phyloP scores from a whole-genome alignment of 202 grass and related monocot species.

The Dendrocalamus latiflorus region DNA sequence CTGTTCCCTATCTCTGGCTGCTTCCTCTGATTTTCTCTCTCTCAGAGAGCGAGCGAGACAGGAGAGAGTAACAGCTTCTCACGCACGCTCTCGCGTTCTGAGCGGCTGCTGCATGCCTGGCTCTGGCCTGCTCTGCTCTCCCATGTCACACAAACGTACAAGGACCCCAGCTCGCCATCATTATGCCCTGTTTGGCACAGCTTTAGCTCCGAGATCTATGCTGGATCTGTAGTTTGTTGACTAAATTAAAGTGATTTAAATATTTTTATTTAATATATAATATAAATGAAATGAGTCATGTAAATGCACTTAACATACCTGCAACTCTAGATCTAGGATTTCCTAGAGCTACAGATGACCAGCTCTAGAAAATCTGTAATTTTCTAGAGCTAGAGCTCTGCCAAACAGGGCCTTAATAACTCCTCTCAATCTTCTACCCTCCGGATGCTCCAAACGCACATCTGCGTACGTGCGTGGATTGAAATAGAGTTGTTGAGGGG shows the following conservation, averaged over 20 bases:
- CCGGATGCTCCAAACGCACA: not conserved
- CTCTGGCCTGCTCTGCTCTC: not conserved
- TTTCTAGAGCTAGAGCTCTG: too few relatives aligned
- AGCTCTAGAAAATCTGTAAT: too few relatives aligned
- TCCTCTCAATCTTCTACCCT: not conserved
- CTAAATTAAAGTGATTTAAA: too few relatives aligned
- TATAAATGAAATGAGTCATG: too few relatives aligned
- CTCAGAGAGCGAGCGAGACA: not conserved
- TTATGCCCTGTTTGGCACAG: too few relatives aligned
- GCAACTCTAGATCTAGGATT: too few relatives aligned
- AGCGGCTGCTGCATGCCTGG: not conserved
- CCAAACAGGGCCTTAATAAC: too few relatives aligned
- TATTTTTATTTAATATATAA: too few relatives aligned
- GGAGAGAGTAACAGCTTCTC: not conserved
- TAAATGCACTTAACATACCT: too few relatives aligned
- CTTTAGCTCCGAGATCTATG: too few relatives aligned
- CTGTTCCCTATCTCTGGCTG: conserved; percentile 26
- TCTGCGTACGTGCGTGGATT: not conserved
- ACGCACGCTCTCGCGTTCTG: conserved; percentile 33
- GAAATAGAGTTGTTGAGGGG: not conserved
- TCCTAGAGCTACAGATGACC: too few relatives aligned
- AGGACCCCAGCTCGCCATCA: conserved; percentile 15
- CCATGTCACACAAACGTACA: conserved; percentile 24
- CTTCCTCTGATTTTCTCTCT: not conserved
- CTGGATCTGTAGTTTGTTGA: too few relatives aligned